Evolutionary conservation across 345 rosid species (phyloP).

Genomic region (Syzygium oleosum): DNA sequence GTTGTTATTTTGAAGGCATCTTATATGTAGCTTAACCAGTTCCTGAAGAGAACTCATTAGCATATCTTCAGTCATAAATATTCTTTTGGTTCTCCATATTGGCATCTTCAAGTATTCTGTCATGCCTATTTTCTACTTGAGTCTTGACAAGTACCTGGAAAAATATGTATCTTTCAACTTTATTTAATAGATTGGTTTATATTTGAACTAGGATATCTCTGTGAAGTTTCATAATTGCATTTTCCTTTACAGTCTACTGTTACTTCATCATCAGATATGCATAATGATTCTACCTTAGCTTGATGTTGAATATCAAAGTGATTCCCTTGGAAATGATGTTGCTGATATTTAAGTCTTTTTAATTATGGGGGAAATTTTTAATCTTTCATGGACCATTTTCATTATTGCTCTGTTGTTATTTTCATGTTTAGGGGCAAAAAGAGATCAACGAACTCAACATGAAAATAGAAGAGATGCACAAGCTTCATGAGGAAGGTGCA

Average conservation of each 20-base stretch:
- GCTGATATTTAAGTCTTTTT: not conserved
- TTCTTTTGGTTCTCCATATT: not conserved
- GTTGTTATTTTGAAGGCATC: not conserved
- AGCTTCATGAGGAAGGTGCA: constrained; percentile 32
- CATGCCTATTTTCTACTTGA: not conserved
- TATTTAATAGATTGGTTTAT: not conserved
- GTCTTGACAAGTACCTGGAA: not conserved
- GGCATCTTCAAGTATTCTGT: not conserved
- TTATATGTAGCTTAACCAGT: not conserved
- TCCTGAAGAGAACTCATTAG: not conserved
- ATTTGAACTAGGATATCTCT: not conserved
- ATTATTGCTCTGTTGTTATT: not conserved
- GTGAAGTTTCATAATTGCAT: not conserved
- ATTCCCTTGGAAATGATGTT: not conserved
- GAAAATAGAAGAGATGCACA: constrained; percentile 39
- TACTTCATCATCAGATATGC: not conserved
- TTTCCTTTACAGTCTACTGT: not conserved
- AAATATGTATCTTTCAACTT: not conserved
- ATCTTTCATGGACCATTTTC: not conserved
- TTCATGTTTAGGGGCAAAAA: constrained; percentile 39
- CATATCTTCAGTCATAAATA: not conserved
- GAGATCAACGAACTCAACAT: constrained; percentile 33
- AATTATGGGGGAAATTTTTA: not conserved
- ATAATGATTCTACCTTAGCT: not conserved
- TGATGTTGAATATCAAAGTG: not conserved